A percentile compares a stretch with the other conserved stretches of the same genome.
Conservation (phyloP, 2,329 filamentous ascomycete species). For the Sporothrix curviconia region DNA sequence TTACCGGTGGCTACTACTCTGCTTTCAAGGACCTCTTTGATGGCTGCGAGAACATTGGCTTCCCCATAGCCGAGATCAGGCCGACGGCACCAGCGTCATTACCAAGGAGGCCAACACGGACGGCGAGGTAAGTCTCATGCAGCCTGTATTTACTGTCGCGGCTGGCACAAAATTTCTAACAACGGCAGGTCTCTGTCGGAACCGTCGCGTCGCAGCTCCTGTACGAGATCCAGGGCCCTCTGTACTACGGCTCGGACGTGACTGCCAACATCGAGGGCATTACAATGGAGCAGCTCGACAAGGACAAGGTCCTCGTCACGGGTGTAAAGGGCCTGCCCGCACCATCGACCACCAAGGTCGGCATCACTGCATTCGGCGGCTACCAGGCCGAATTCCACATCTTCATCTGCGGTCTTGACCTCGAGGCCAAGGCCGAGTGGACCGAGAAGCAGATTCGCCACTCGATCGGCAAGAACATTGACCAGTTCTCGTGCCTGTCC, state of each 20-base stretch:
- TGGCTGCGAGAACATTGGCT: conserved; percentile 33
- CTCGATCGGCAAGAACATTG: conserved; percentile 12
- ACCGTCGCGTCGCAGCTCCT: conserved; percentile 25
- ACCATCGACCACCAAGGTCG: conserved; percentile 21
- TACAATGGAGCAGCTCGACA: conserved; percentile 38
- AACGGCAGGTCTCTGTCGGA: conserved; percentile 17
- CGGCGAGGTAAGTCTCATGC: too few relatives aligned
- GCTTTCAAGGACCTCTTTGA: conserved; percentile 38
- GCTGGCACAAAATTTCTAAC: too few relatives aligned
- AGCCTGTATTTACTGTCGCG: too few relatives aligned
- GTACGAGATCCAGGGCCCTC: conserved; percentile 34
- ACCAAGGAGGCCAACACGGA: conserved; percentile 22
- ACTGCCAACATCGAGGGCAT: conserved; percentile 26
- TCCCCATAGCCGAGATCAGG: conserved; percentile 45
- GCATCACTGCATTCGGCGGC: conserved; percentile 19
- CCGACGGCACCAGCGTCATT: conserved; percentile 31
- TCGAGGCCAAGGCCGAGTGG: conserved; percentile 20
- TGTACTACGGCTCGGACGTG: conserved; percentile 30
- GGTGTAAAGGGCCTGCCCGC: conserved; percentile 30
- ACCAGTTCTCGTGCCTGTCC: conserved; percentile 26
- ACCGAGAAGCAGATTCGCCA: conserved; percentile 17
- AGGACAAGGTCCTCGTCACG: conserved; percentile 27
- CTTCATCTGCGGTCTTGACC: conserved; percentile 20
- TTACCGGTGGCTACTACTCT: conserved; percentile 41
- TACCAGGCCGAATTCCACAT: conserved; percentile 23